A percentile compares a stretch with the other conserved stretches of the same genome.
Conservation (phyloP, 1,284 basidiomycete species). For the Spongispora temasekensis region DNA sequence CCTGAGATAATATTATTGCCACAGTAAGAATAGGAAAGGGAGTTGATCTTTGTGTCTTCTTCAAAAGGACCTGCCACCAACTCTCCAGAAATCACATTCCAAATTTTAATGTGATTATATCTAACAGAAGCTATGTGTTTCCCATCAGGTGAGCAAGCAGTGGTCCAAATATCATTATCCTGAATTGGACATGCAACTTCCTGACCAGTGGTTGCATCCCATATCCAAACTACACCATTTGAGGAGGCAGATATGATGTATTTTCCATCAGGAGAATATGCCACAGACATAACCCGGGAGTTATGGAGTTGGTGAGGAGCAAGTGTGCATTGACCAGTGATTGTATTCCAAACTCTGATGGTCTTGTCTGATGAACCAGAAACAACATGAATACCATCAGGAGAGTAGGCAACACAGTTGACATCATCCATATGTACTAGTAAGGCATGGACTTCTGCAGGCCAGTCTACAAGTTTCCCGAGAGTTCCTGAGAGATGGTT, state of each 20-base stretch:
- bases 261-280: conserved; percentile 19
- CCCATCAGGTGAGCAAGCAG: conserved; percentile 22
- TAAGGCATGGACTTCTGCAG: conserved; percentile 17
- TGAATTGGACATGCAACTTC: conserved; percentile 13
- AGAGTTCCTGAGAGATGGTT: conserved; percentile 7
- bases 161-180: neutral
- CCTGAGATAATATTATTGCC: conserved; percentile 14
- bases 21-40: conserved; percentile 18
- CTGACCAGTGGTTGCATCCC: conserved; percentile 18
- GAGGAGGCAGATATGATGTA: conserved; percentile 12
- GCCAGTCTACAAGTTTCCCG: conserved; percentile 19
- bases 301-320: conserved; percentile 6
- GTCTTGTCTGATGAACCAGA: conserved; percentile 15
- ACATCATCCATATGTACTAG: conserved; percentile 13
- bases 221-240: conserved; percentile 11
- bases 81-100: conserved; percentile 12
- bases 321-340: conserved; percentile 22
- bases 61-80: conserved; percentile 1
- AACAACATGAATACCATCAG: conserved; percentile 18
- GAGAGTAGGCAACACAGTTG: conserved; percentile 19
- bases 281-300: conserved; percentile 3
- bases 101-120: conserved; percentile 10
- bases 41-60: neutral
- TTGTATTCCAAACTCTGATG: conserved; percentile 18
- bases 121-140: conserved; percentile 12